Conservation (phyloP, 495 filamentous ascomycete genomes). For the Neurospora sp. region DNA sequence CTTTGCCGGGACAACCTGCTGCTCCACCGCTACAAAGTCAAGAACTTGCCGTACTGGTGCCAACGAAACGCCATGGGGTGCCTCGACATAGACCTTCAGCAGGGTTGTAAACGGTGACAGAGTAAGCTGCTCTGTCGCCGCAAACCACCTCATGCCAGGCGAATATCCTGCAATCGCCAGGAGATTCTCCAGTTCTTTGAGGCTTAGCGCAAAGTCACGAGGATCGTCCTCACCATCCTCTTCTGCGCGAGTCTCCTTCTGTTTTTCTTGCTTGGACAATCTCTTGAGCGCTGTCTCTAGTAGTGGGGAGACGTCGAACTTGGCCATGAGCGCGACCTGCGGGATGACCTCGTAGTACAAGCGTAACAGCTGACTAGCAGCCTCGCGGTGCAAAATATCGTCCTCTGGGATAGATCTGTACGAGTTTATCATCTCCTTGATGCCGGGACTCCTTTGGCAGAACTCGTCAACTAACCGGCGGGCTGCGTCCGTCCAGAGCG, state of each 20-base stretch:
- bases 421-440: constrained; percentile 63
- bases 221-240: constrained; percentile 15
- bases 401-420: constrained; percentile 55
- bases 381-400: constrained; percentile 69
- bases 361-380: constrained; percentile 59
- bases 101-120: constrained; percentile 59
- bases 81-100: constrained; percentile 41
- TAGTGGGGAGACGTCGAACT: constrained; percentile 71
- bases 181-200: constrained; percentile 64
- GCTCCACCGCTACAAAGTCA: constrained; percentile 38
- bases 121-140: constrained; percentile 35
- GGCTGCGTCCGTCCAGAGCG: constrained; percentile 56
- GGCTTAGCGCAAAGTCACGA: constrained; percentile 39
- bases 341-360: constrained; percentile 77
- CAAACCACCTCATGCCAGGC: constrained; percentile 72
- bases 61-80: constrained; percentile 30
- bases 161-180: constrained; percentile 68
- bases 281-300: constrained; percentile 55
- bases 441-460: constrained; percentile 61
- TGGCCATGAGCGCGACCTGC: constrained; percentile 67
- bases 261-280: constrained; percentile 30
- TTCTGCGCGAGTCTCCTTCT: neutral
- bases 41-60: constrained; percentile 36
- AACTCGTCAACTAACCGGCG: constrained; percentile 62
- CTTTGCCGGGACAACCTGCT: constrained; percentile 34